Evolutionary conservation across 768 basidiomycete species (phyloP).

Genomic region (Favolaschia claudopus): DNA sequence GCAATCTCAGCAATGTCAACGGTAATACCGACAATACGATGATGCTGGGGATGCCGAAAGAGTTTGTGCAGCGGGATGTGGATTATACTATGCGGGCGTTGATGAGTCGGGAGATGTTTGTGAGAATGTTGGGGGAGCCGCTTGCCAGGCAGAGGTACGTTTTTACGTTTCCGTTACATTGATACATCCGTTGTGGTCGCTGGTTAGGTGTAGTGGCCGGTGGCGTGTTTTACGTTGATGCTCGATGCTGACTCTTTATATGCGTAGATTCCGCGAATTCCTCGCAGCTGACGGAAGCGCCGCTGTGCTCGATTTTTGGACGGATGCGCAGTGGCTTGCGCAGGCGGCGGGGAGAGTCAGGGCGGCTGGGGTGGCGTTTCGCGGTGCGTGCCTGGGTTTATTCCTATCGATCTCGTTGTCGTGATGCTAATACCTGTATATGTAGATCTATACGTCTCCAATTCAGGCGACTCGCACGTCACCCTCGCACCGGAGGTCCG

Average conservation of each 20-base stretch:
- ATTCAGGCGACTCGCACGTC: neutral
- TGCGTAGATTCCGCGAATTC: constrained; percentile 22
- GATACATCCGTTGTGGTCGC: no score
- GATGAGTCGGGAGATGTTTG: constrained; percentile 23
- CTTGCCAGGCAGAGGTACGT: constrained; percentile 20
- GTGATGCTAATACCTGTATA: neutral
- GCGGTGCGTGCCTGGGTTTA: neutral
- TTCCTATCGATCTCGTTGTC: neutral
- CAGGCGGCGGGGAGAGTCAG: constrained; percentile 10
- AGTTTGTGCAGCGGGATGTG: constrained; percentile 19
- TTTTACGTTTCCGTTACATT: neutral
- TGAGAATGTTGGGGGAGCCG: constrained; percentile 17
- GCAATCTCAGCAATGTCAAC: no score
- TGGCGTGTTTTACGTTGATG: no score
- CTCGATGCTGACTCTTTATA: neutral
- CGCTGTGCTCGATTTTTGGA: constrained; percentile 18
- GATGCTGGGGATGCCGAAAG: constrained; percentile 8
- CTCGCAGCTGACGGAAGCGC: constrained; percentile 3
- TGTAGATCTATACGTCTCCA: constrained; percentile 19
- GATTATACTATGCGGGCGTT: constrained; percentile 21
- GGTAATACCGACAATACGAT: no score
- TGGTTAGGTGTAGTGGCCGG: no score
- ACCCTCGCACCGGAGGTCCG: constrained; percentile 5
- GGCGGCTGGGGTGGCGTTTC: constrained; percentile 1
- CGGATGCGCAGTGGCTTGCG: constrained; percentile 16